Evolutionary conservation across 805 yeast genomes (phyloP), one percentile per base, ranked within the genome.

Genomic region (Saturnispora diversa): DNA sequence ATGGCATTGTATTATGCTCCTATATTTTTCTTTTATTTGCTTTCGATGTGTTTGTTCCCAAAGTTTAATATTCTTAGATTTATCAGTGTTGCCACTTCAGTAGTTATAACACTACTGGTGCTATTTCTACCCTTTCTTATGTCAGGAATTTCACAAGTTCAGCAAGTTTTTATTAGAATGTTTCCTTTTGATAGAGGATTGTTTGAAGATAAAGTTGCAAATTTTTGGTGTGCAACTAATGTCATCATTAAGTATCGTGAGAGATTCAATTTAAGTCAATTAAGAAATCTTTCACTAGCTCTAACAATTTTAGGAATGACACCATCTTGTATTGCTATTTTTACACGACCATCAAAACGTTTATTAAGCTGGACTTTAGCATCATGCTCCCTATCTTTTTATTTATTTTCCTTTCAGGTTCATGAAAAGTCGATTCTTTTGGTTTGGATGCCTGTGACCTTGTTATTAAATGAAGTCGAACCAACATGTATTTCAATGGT

Each of bases 121-220:
- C 53, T 78, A 25, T 65, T 84, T 44, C 56, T 65, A 0, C 97
- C 97, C 3, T 70, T 86, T 35, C 60, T 75, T 13, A 53, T 58
- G 44, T 74, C 74, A 6, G 68, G 69, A 11, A 44, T 72, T 2
- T 43, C 55, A 4, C 80, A 77, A 50, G 55, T 81, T 1, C 47
- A 60, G 21, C 94, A 84, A 55, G 70, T 79, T 3, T 34, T 77
- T 2, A 44, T 60, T 31, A 72, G 97, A 47, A 80, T 90, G 23
- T 92, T 92, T 59, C 98, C 99, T 1, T 90, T 92, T 50, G 74
- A 78, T 33, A 72, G 97, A 55, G 98, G 98, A 1, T 69, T 92
- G 6, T 92, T 94, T 70, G 98, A 92, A 59, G 97, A 92, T 56
- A 92, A 92, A 58, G 97, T 92, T 12, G 95, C 95, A 29, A 92